A percentile compares a stretch with the other conserved stretches of the same genome.
phyloP scores from a whole-genome alignment of 2,329 filamentous ascomycete genomes.

The Tolypocladium endophyticum region DNA sequence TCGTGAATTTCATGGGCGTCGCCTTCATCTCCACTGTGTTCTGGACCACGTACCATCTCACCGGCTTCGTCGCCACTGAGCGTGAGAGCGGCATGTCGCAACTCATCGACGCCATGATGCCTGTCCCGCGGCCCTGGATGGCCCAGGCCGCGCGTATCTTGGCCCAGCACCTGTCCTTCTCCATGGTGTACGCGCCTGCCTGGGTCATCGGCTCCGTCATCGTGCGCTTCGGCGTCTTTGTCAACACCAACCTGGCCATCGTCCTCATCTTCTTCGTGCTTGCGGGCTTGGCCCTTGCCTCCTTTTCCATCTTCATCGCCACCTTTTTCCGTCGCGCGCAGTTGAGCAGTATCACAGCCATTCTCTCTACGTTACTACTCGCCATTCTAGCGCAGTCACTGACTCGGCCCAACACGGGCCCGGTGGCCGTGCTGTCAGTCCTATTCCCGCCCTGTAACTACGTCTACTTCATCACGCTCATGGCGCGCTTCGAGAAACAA shows the following conservation, averaged over 20 bases:
- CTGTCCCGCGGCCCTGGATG: constrained; percentile 62
- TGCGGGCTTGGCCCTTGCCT: constrained; percentile 65
- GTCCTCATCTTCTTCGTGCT: constrained; percentile 67
- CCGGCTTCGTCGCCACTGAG: constrained; percentile 76
- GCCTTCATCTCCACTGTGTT: constrained; percentile 72
- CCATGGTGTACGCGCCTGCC: constrained; percentile 67
- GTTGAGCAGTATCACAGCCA: constrained; percentile 71
- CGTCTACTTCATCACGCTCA: constrained; percentile 65
- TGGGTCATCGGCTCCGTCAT: constrained; percentile 71
- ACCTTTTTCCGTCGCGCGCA: constrained; percentile 82
- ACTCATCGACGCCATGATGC: constrained; percentile 86
- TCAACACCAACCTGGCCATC: constrained; percentile 50
- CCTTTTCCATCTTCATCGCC: constrained; percentile 70
- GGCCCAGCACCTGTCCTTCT: constrained; percentile 71
- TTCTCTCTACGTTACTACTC: constrained; percentile 62
- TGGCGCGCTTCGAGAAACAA: constrained; percentile 65
- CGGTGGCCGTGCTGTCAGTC: constrained; percentile 59
- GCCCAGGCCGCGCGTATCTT: constrained; percentile 68
- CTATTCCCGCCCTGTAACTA: constrained; percentile 85
- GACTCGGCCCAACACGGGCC: constrained; percentile 47
- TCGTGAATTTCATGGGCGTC: constrained; percentile 68
- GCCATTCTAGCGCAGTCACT: constrained; percentile 75
- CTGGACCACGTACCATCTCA: constrained; percentile 77
- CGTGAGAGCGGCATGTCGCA: constrained; percentile 81
- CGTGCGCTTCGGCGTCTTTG: constrained; percentile 53